A percentile compares a stretch with the other conserved stretches of the same genome.
phyloP scores from a whole-genome alignment of 164 flowering plant genomes.

The Annona squamosa region DNA sequence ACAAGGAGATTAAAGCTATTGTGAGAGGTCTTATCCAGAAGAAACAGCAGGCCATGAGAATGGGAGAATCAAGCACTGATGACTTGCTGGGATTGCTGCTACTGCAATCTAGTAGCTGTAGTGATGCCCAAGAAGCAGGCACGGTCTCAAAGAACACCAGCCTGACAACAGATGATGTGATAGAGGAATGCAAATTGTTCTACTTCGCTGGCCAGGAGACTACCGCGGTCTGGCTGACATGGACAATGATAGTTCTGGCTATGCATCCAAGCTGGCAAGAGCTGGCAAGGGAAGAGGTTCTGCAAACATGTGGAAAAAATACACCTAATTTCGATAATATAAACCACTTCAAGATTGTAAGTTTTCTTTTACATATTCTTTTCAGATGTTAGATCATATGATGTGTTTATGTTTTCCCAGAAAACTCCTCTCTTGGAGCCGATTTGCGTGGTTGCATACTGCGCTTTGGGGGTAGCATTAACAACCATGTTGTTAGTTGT shows the following conservation, averaged over 20 bases:
- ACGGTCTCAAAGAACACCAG: conserved; percentile 1
- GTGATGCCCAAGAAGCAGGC: conserved; percentile 1
- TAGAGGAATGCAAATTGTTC: conserved; percentile 34
- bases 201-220: conserved; percentile 23
- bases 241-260: conserved; percentile 15
- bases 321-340: conserved; percentile 11
- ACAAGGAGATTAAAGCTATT: conserved; percentile 12
- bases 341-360: conserved; percentile 24
- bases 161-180: conserved; percentile 20
- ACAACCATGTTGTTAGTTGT: not conserved
- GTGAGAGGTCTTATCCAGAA: conserved; percentile 16
- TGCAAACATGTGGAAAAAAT: conserved; percentile 11
- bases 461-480: not conserved
- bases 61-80: conserved; percentile 10
- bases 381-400: not conserved
- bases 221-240: conserved; percentile 14
- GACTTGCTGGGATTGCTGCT: conserved; percentile 20
- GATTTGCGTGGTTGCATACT: not conserved
- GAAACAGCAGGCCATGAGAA: conserved; percentile 16
- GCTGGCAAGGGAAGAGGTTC: conserved; percentile 15
- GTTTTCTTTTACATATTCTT: not conserved
- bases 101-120: conserved; percentile 11
- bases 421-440: not conserved
- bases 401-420: not conserved
- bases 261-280: conserved; percentile 19